A percentile compares a stretch with the other conserved stretches of the same genome.
Conservation (phyloP, 345 rosid genomes). For the Barbarea vulgaris region DNA sequence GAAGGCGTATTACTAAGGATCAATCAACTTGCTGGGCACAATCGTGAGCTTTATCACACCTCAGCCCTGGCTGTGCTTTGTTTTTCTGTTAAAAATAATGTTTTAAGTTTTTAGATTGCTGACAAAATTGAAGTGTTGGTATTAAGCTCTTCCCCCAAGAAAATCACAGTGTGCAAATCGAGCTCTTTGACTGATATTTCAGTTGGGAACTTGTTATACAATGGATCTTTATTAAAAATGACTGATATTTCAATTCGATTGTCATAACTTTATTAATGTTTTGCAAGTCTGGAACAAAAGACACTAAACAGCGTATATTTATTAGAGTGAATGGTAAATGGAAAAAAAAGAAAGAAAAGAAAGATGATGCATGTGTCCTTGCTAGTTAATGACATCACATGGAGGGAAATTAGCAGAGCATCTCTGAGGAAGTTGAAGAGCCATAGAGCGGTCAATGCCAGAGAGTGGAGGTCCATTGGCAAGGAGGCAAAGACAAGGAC, state of each 20-base stretch:
- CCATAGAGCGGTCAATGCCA: conserved; percentile 85
- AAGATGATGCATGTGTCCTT: not conserved
- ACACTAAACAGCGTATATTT: conserved; percentile 13
- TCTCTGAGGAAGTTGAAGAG: conserved; percentile 76
- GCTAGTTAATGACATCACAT: conserved; percentile 49
- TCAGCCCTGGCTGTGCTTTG: conserved; percentile 17
- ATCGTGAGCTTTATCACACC: conserved; percentile 12
- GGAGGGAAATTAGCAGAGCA: conserved; percentile 82
- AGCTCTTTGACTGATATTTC: not conserved
- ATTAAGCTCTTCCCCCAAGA: no score
- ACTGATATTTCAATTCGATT: not conserved
- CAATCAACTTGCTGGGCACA: not conserved
- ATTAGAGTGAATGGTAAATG: conserved; percentile 24
- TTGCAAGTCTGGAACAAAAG: conserved; percentile 14
- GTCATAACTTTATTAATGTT: conserved; percentile 25
- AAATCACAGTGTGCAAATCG: conserved; percentile 11
- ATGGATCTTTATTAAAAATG: not conserved
- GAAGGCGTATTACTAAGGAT: conserved; percentile 43
- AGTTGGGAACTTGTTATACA: conserved; percentile 4
- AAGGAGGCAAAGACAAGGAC: conserved; percentile 72
- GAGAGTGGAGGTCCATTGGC: conserved; percentile 87
- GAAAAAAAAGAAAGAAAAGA: not conserved
- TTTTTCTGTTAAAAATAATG: conserved; percentile 18
- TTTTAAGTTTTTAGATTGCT: conserved; percentile 17
- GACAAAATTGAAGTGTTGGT: conserved; percentile 19